These are phyloP conservation scores for Porcisia hertigi DNA, from an alignment of 208 protist genomes.

Conservation along the genomic window DNA sequence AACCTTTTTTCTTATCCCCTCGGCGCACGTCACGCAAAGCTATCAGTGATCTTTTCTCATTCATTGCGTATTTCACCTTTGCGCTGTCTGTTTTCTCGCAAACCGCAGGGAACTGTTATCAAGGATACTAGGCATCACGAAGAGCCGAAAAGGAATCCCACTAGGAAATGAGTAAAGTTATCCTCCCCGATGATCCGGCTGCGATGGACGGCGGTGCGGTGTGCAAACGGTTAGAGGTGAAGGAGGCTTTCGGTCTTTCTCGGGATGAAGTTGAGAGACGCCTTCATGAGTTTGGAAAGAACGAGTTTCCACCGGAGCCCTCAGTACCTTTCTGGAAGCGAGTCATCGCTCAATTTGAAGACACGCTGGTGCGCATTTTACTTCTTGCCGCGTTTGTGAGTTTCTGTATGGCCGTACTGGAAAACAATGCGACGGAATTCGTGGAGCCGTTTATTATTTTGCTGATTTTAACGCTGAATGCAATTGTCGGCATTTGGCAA, in stretches of 20 bases:
- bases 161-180: conserved; percentile 11
- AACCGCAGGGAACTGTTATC: background rate
- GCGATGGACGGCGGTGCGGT: conserved; percentile 17
- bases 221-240: conserved; percentile 23
- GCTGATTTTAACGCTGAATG: conserved; percentile 94
- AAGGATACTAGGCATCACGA: background rate
- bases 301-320: conserved; percentile 57
- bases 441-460: conserved; percentile 96
- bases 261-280: conserved; percentile 45
- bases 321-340: conserved; percentile 82
- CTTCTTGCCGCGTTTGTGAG: conserved; percentile 78
- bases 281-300: conserved; percentile 60
- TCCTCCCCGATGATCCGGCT: conserved; percentile 31
- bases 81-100: too few species aligned
- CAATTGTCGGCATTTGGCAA: conserved; percentile 93
- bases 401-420: conserved; percentile 79
- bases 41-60: too few species aligned
- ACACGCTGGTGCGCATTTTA: conserved; percentile 89
- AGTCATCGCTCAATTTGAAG: conserved; percentile 90
- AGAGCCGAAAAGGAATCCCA: background rate
- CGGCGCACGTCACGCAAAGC: too few species aligned
- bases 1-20: too few species aligned
- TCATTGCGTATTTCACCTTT: too few species aligned
- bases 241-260: conserved; percentile 5
- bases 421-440: conserved; percentile 72